Evolutionary conservation across 306 rosid species (phyloP).

Genomic region (Pachyrhizus erosus): DNA sequence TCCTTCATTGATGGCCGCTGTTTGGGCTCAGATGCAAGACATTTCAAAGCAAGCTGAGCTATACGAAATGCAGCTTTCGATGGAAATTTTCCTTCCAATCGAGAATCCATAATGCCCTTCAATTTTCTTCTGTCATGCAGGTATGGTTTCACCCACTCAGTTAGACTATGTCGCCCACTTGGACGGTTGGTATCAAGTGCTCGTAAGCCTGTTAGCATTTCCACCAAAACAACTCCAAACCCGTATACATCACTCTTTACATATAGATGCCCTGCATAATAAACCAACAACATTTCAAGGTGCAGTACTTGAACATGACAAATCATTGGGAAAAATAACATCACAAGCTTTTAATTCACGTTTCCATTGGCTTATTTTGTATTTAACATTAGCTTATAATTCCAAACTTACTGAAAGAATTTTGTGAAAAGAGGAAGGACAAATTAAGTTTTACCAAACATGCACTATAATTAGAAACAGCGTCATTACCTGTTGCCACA

Average conservation of each 20-base stretch:
- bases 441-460: neutral
- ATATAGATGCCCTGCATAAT: constrained; percentile 78
- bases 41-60: constrained; percentile 74
- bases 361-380: neutral
- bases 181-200: constrained; percentile 85
- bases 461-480: neutral
- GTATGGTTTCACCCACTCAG: constrained; percentile 84
- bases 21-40: constrained; percentile 83
- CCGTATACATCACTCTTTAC: constrained; percentile 94
- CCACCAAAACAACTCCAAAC: constrained; percentile 91
- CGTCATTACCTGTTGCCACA: constrained; percentile 73
- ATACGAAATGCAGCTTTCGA: constrained; percentile 76
- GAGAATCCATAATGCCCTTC: constrained; percentile 75
- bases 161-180: constrained; percentile 64
- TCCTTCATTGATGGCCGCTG: constrained; percentile 86
- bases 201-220: constrained; percentile 75
- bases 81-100: constrained; percentile 78
- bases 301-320: neutral
- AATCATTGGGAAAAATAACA: neutral
- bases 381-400: neutral
- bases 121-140: constrained; percentile 72
- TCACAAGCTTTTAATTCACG: neutral
- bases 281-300: neutral
- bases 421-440: neutral
- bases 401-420: neutral